Percentiles rank a stretch among this genome's conserved stretches.
These are phyloP conservation scores for Eucalyptus albens DNA, from an alignment of 345 rosid genomes.

Conservation along the genomic window DNA sequence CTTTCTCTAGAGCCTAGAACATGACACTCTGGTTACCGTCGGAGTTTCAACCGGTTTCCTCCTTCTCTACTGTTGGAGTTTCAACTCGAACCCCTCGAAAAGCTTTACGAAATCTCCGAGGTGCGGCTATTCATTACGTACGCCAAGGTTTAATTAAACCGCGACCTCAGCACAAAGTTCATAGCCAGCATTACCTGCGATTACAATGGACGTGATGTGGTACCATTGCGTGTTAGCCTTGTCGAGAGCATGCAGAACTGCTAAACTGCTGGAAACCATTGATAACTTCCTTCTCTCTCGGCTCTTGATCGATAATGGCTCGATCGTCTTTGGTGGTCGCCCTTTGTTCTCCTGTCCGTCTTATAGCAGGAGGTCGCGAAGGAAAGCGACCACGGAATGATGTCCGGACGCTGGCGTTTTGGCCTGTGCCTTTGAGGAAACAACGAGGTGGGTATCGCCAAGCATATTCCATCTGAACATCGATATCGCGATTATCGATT, in stretches of 20 bases:
- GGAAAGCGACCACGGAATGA: not conserved
- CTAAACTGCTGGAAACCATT: not conserved
- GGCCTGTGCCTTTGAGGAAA: not conserved
- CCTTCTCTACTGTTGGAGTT: not conserved
- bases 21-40: not conserved
- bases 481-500: not conserved
- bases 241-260: slow-evolving; percentile 59
- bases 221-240: slow-evolving; percentile 44
- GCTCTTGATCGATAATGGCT: not conserved
- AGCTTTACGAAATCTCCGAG: not conserved
- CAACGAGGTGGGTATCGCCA: slow-evolving; percentile 1
- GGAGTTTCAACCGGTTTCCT: not conserved
- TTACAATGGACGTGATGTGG: slow-evolving; percentile 50
- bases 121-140: not conserved
- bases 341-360: not conserved
- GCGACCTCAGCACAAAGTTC: not conserved
- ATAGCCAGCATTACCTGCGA: slow-evolving; percentile 14
- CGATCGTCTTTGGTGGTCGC: not conserved
- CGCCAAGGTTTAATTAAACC: not conserved
- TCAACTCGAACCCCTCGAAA: not conserved
- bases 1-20: not conserved
- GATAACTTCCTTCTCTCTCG: not conserved
- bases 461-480: not conserved
- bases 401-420: not conserved
- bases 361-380: not conserved